phyloP scores from a whole-genome alignment of 2,329 filamentous ascomycete species.

The Penicillium sp. region DNA sequence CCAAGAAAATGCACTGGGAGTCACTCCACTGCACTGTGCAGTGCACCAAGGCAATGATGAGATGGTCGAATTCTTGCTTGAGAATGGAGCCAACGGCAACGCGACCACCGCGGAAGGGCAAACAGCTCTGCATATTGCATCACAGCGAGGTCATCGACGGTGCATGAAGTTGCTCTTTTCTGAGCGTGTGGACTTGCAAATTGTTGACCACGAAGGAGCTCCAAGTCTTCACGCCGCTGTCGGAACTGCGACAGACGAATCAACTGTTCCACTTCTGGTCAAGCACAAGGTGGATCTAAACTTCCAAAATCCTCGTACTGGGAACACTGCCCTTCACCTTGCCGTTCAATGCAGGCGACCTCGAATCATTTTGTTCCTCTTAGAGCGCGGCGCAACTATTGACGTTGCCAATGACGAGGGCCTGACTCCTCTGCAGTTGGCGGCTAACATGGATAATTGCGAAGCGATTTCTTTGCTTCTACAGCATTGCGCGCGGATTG shows the following conservation, averaged over 20 bases:
- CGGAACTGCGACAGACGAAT: conserved; percentile 27
- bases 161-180: conserved; percentile 23
- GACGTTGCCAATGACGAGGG: conserved; percentile 24
- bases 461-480: conserved; percentile 28
- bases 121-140: conserved; percentile 30
- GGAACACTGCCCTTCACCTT: conserved; percentile 27
- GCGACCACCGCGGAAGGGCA: conserved; percentile 23
- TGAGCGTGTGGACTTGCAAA: conserved; percentile 13
- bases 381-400: conserved; percentile 26
- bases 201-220: conserved; percentile 16
- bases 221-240: conserved; percentile 26
- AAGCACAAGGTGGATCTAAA: conserved; percentile 25
- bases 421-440: conserved; percentile 27
- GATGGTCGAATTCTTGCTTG: conserved; percentile 28
- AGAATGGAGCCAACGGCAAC: conserved; percentile 24
- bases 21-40: conserved; percentile 30
- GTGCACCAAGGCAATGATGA: conserved; percentile 26
- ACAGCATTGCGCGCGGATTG: conserved; percentile 22
- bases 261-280: conserved; percentile 28
- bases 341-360: conserved; percentile 23
- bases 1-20: conserved; percentile 20
- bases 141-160: conserved; percentile 23
- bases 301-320: conserved; percentile 19
- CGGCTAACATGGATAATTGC: conserved; percentile 26
- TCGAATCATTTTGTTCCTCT: conserved; percentile 25